phyloP scores from a whole-genome alignment of 257 asterid genomes.

The Haberlea rhodopensis region DNA sequence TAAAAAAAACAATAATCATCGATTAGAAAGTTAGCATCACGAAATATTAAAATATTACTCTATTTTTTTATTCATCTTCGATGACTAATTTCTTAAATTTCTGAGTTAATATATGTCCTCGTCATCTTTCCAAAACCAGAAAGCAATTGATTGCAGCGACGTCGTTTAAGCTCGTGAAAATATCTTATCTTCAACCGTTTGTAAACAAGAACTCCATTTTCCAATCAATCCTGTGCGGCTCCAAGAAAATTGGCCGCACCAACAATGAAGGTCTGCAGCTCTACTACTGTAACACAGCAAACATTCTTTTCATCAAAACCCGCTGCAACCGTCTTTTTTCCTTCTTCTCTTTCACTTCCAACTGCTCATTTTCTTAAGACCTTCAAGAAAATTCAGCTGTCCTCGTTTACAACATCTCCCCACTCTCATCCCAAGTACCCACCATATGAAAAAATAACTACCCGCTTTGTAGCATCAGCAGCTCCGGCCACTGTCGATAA shows the following conservation, averaged over 20 bases:
- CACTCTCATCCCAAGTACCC: slow-evolving; percentile 33
- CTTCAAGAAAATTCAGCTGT: slow-evolving; percentile 32
- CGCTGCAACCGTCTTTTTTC: too few relatives aligned
- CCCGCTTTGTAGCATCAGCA: slow-evolving; percentile 44
- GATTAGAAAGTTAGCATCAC: too few relatives aligned
- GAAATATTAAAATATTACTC: too few relatives aligned
- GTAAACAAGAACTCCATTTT: too few relatives aligned
- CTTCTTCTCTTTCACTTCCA: slow-evolving; percentile 29
- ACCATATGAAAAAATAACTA: slow-evolving; percentile 1
- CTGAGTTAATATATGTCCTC: neutral
- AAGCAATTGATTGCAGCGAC: neutral
- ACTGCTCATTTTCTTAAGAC: slow-evolving; percentile 30
- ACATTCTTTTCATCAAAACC: too few relatives aligned
- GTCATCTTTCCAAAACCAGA: neutral
- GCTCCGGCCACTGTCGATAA: slow-evolving; percentile 39
- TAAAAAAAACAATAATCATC: too few relatives aligned
- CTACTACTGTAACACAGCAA: slow-evolving; percentile 34
- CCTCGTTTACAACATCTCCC: slow-evolving; percentile 28
- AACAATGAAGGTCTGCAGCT: slow-evolving; percentile 54
- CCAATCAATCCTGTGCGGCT: neutral
- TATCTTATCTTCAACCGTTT: too few relatives aligned
- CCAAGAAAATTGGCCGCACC: slow-evolving; percentile 7
- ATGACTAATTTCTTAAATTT: neutral
- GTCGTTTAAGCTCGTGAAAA: neutral
- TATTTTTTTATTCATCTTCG: too few relatives aligned